Base-by-base conservation (phyloP, 2,329 filamentous ascomycete species). In the Diaporthe nobilis region DNA sequence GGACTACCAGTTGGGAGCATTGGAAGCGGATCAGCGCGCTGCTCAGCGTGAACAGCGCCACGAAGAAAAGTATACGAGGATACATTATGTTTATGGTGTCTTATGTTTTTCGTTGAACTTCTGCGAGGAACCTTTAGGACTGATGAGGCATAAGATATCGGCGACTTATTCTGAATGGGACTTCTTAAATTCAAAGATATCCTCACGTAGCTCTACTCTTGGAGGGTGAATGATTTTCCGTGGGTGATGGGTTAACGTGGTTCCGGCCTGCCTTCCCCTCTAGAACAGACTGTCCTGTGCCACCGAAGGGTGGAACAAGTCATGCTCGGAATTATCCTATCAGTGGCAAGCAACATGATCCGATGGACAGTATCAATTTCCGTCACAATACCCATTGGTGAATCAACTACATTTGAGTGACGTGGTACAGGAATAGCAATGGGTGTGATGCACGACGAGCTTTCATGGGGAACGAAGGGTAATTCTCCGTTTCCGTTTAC, bases 1-100 rank as follows among this genome's bases (percentile, higher is more conserved):
- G 80, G 70, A 90, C 83, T 74, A 89, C 90, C 76, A 89, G 85
- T 78, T 86, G 85, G 39, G 88, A 88, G 80, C 87, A 89, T 81
- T 90, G 79, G 72, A 82, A 82, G 42, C 81, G 81, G 60, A 82
- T 67, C 7, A 67, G 63, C 20, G 63, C 63, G 28, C 63, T 67
- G 63, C 63, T 67, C 31, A 67, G 44, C 12, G 63, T 67, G 44
- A 37, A 67, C 44, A 67, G 44, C 44, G 63, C 63, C 28, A 67
- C 63, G 20, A 67, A 31, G 44, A 67, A 51, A 31, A 51, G 28
- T 67, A 67, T 37, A 25, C 20, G 17, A 20, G 13, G 63, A 67
- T 67, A 37, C 63, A 67, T 67, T 22, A 65, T 51, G 44, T 67
- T n/a, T 37, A 31, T 67, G 44, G 22, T 25, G 63, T 25, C 44